Conservation (phyloP, 345 rosid genomes). For the Hirschfeldia incana region DNA sequence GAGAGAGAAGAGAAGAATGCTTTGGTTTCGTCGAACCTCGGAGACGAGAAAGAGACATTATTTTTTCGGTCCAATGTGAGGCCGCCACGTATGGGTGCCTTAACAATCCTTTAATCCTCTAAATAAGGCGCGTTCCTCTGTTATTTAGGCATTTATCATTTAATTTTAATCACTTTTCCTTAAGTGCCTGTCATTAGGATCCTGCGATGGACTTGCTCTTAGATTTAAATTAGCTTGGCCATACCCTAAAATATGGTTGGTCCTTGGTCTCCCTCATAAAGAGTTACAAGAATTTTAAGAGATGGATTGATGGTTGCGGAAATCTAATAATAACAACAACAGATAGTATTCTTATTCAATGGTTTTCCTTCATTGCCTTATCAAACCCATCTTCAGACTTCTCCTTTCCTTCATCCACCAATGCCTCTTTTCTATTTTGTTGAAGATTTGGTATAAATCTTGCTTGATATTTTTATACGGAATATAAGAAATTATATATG, state of each 20-base stretch:
- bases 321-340: slow-evolving; percentile 41
- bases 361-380: slow-evolving; percentile 43
- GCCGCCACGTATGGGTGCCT: neutral
- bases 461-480: slow-evolving; percentile 22
- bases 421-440: slow-evolving; percentile 22
- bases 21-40: neutral
- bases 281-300: slow-evolving; percentile 34
- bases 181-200: neutral
- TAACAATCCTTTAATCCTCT: neutral
- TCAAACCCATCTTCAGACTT: slow-evolving; percentile 40
- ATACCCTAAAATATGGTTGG: slow-evolving; percentile 40
- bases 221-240: slow-evolving; percentile 28
- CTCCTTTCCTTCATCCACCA: slow-evolving; percentile 35
- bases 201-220: neutral
- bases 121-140: neutral
- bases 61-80: neutral
- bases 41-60: neutral
- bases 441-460: slow-evolving; percentile 37
- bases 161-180: neutral
- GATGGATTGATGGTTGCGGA: slow-evolving; percentile 35
- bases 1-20: neutral
- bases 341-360: slow-evolving; percentile 35
- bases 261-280: slow-evolving; percentile 42
- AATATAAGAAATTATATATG: slow-evolving; percentile 25
- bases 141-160: no score